Base-by-base conservation (phyloP, 805 yeast species). In the Schwanniomyces vanrijiae region DNA sequence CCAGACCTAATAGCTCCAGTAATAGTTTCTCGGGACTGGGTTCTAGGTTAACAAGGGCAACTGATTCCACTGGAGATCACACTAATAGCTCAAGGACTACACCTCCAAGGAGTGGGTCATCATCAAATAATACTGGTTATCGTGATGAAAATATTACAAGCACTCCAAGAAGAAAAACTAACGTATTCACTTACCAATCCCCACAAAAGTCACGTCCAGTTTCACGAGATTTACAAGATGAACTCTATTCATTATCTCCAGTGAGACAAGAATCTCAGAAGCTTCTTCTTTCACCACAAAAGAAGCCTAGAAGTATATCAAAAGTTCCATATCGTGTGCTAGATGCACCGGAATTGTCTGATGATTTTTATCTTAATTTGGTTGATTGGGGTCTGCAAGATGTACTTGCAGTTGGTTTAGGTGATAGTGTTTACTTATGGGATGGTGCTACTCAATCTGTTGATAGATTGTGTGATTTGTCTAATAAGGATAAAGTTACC, bases 381-480 rank as follows among this genome's bases (percentile, higher is more conserved):
- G 87, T 94, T 1, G 98, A 94, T 62, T 92, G 99, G 99, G 96
- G 97, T 0, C 80, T 89, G 21, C 89, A 85, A 48, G 96, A 92
- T 64, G 71, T 88, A 28, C 69, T 94, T 35, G 96, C 92, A 1
- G 98, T 94, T 5, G 98, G 97, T 0, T 72, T 94, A 38, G 95
- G 94, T 0, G 83, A 88, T 42, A 78, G 88, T 40, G 97, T 91
- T 1, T 94, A 94, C 61, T 69, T 92, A 11, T 91, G 98, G 89
- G 90, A 90, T 62, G 96, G 96, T 0, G 73, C 83, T 8, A 81
- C 90, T 0, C 96, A 96, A 16, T 80, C 84, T 2, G 97, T 92
- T 1, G 83, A 83, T 49, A 78, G 90, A 54, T 74, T 94, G 31
- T 88, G 96, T 58, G 88, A 87, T 53, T 71, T 92, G 25, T 46